phyloP scores from a whole-genome alignment of 2,329 filamentous ascomycete species.

The Talaromyces verruculosus region DNA sequence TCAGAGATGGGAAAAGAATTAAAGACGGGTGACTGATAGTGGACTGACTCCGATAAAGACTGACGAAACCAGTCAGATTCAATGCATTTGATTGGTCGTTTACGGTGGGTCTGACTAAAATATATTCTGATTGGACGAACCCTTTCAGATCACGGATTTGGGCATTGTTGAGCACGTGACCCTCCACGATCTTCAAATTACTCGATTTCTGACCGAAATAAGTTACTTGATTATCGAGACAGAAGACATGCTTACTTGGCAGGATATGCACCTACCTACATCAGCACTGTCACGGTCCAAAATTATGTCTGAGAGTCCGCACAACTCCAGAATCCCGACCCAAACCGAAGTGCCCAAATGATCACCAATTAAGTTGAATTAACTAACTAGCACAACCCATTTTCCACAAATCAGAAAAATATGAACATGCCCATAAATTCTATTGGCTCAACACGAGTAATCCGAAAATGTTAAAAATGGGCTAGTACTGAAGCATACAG shows the following conservation, averaged over 20 bases:
- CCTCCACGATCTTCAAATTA: not conserved
- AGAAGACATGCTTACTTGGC: not conserved
- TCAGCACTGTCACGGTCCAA: not conserved
- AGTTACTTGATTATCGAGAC: not conserved
- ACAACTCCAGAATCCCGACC: not conserved
- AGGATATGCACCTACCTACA: not conserved
- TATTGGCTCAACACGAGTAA: not conserved
- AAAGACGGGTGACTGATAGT: not conserved
- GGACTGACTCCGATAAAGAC: not conserved
- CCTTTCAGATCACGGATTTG: not conserved
- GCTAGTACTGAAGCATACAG: not conserved
- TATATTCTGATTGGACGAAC: not conserved
- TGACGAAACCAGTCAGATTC: not conserved
- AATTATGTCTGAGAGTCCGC: not conserved
- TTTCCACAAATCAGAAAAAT: slow-evolving; percentile 15
- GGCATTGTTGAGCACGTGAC: not conserved
- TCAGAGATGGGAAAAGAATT: not conserved
- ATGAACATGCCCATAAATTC: not conserved
- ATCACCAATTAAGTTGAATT: not conserved
- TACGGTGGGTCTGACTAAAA: not conserved
- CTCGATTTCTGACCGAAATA: not conserved
- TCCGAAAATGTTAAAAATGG: not conserved
- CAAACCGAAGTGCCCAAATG: not conserved
- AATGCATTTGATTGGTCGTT: not conserved
- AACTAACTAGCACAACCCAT: not conserved